Conservation (phyloP, 2,329 filamentous ascomycete genomes). For the Aaosphaeria arxii region DNA sequence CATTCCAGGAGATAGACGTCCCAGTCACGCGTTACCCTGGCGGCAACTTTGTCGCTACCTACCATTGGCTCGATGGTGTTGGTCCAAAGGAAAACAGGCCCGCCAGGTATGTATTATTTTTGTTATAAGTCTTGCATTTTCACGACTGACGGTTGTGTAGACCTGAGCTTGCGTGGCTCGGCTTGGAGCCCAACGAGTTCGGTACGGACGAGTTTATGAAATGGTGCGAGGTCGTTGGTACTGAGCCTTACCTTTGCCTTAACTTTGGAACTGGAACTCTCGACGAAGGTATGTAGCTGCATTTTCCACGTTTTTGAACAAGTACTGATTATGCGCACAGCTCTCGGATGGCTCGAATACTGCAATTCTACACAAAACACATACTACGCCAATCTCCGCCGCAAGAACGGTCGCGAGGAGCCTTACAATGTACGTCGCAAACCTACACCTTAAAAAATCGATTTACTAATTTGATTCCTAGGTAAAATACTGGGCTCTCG, state of each 20-base stretch:
- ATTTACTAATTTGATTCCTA: not conserved
- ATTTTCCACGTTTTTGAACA: not conserved
- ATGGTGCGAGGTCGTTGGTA: constrained; percentile 70
- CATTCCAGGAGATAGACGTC: constrained; percentile 69
- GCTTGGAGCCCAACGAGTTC: constrained; percentile 73
- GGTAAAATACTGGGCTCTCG: constrained; percentile 82
- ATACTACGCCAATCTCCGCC: constrained; percentile 76
- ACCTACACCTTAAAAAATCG: not conserved
- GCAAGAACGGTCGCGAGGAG: constrained; percentile 70
- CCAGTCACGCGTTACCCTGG: constrained; percentile 80
- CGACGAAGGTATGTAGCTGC: constrained; percentile 44
- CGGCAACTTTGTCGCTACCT: constrained; percentile 81
- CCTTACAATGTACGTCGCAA: constrained; percentile 62
- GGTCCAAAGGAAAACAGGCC: constrained; percentile 70
- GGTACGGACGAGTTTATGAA: constrained; percentile 85
- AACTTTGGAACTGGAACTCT: constrained; percentile 73
- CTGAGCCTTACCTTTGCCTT: constrained; percentile 75
- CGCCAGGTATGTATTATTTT: constrained; percentile 38
- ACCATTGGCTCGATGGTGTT: constrained; percentile 81
- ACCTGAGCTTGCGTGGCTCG: constrained; percentile 77
- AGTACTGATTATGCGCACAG: constrained; percentile 29
- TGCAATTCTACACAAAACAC: constrained; percentile 77
- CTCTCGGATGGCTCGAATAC: constrained; percentile 79
- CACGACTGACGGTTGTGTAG: constrained; percentile 29
- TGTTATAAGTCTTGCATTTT: not conserved